Base-by-base conservation (phyloP, 192 early-diverging fungal genomes). In the Mortierella claussenii region DNA sequence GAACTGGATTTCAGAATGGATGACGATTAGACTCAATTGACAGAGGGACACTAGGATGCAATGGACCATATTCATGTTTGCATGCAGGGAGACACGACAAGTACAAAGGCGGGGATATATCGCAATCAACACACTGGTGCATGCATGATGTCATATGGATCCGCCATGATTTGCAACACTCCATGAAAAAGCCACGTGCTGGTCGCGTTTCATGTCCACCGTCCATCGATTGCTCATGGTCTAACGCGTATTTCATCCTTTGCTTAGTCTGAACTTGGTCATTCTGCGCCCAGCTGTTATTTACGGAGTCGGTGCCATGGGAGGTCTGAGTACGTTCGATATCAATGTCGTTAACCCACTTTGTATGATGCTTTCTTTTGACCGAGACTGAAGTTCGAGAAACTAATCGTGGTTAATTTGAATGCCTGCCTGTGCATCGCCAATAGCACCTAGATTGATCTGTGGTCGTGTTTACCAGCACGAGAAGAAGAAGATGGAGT, bases 391-490 rank as follows among this genome's bases (percentile, higher is more conserved):
- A n/a, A n/a, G n/a, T n/a, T n/a, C n/a, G 8, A 10, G 15, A 47
- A 18, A 43, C 58, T 40, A 6, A 13, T 23, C 24, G 28, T 40
- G 5, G 20, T 43, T 30, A 10, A n/a, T n/a, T n/a, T n/a, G n/a
- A n/a, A n/a, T n/a, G n/a, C n/a, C n/a, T n/a, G n/a, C n/a, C n/a
- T n/a, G n/a, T n/a, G n/a, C n/a, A n/a, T 40, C 13, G 13, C 37
- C 37, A 7, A 69, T 79, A 89, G 96, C 95, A 26, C 95, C 97
- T 42, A 92, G 96, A 51, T 78, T 98, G 60, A 96, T 98, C 36
- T 92, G 93, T 50, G 97, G 95, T 37, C 90, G 93, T 31, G 90
- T 98, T 17, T 97, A 97, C 78, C 79, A 92, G 44, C 86, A 88
- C 18, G 60, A 89, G 20, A 83, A 88, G 27, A 91, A 94, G 70